Base-by-base conservation (phyloP, 495 filamentous ascomycete genomes). In the Thozetella sp. region DNA sequence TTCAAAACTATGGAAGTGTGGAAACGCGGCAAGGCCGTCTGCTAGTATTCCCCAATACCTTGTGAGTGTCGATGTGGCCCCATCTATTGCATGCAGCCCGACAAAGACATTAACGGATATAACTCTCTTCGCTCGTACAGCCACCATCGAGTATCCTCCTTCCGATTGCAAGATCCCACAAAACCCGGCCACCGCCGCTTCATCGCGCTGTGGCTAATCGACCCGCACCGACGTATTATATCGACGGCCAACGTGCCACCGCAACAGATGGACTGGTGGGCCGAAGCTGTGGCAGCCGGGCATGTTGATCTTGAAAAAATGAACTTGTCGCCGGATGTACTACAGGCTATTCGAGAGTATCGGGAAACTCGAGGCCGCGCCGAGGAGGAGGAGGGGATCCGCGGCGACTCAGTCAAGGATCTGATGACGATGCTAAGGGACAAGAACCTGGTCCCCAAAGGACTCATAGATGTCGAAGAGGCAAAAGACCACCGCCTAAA, bases 231-330 rank as follows among this genome's bases (percentile, higher is more conserved):
- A 13, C 75, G 76, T 1, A 73, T 89, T 53, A 76, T 77, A 52
- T 80, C 75, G 0, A 83, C 85, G 0, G 80, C 78, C 19, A 86
- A 87, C 62, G 78, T 88, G 0, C 85, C 85, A 0, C 84, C 83
- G 2, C 85, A 80, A 59, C 70, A 70, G 56, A 43, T 40, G 10
- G 67, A 77, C 27, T 80, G 76, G 77, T 78, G 72, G 75, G 53
- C 51, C 1, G 76, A 77, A 51, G 61, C 67, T 4, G 62, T 63
- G 11, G 60, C 66, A 26, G 61, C 61, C 25, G 10, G 11, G 40
- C 34, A 51, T 30, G n/a, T 26, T 0, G 30, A 40, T 17, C 45
- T 37, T 25, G 30, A 53, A 23, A 50, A 66, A 25, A 51, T 56
- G 0, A 53, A 34, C 11, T 23, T 71, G 23, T 64, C 70, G 9